These are phyloP conservation scores for Backusella sp. DNA, from an alignment of 192 early-diverging fungal genomes.

Conservation along the genomic window DNA sequence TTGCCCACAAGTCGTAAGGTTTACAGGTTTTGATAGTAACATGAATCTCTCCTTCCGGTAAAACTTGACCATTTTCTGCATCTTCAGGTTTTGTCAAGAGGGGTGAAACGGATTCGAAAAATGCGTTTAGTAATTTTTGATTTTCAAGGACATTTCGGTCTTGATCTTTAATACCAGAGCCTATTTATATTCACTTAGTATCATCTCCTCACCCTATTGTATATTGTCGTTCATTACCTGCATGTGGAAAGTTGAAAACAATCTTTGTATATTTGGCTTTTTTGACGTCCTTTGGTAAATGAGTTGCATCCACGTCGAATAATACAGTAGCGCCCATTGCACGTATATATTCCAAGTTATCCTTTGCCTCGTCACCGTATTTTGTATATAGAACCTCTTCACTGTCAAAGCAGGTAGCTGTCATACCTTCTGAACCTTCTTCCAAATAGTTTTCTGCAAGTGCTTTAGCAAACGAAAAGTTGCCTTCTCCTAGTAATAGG, in stretches of 20 bases:
- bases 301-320: conserved; percentile 79
- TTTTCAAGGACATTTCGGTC: conserved; percentile 80
- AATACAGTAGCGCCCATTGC: conserved; percentile 67
- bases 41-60: conserved; percentile 62
- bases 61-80: background rate
- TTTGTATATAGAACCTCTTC: conserved; percentile 67
- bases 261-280: conserved; percentile 72
- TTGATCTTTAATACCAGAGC: conserved; percentile 91
- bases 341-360: conserved; percentile 60
- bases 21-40: conserved; percentile 81
- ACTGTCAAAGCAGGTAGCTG: conserved; percentile 78
- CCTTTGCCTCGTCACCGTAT: conserved; percentile 68
- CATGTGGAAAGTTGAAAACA: conserved; percentile 97
- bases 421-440: conserved; percentile 55
- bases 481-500: conserved; percentile 87
- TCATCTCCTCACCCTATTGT: background rate
- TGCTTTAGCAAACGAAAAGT: conserved; percentile 87
- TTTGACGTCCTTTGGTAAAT: conserved; percentile 59
- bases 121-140: conserved; percentile 64
- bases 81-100: conserved; percentile 44
- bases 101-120: conserved; percentile 56
- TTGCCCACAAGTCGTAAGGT: conserved; percentile 89
- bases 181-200: conserved; percentile 26
- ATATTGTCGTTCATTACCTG: conserved; percentile 49
- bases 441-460: conserved; percentile 56